Evolutionary conservation across 2,329 filamentous ascomycete species (phyloP).

Genomic region (Periconia macrospinosa): DNA sequence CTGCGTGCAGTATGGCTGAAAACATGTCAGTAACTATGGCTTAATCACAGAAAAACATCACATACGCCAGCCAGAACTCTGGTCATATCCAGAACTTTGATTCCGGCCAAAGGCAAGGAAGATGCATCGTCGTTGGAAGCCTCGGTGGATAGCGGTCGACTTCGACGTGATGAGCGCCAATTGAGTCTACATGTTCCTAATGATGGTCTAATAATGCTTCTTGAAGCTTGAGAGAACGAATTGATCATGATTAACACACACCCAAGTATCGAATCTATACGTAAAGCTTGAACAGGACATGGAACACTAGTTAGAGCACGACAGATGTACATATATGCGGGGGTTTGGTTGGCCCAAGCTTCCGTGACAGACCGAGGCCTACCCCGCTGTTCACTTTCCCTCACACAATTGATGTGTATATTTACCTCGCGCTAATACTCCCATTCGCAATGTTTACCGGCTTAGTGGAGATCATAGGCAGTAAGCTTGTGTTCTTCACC

Average conservation of each 20-base stretch:
- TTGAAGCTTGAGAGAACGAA: slow-evolving; percentile 17
- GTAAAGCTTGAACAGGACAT: not conserved
- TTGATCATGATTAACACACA: slow-evolving; percentile 15
- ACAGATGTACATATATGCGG: not conserved
- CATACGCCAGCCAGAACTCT: slow-evolving; percentile 89
- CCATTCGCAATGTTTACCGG: slow-evolving; percentile 82
- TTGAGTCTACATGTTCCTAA: slow-evolving; percentile 5
- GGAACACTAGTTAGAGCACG: not conserved
- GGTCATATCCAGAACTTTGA: slow-evolving; percentile 94
- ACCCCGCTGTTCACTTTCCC: slow-evolving; percentile 19
- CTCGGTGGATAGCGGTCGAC: slow-evolving; percentile 48
- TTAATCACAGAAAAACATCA: slow-evolving; percentile 14
- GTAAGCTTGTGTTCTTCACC: slow-evolving; percentile 54
- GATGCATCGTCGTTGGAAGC: slow-evolving; percentile 41
- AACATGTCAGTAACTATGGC: slow-evolving; percentile 17
- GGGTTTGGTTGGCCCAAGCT: slow-evolving; percentile 15
- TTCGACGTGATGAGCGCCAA: slow-evolving; percentile 9
- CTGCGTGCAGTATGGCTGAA: slow-evolving; percentile 92
- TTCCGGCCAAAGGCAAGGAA: slow-evolving; percentile 75
- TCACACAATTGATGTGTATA: slow-evolving; percentile 1
- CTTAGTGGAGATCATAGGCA: slow-evolving; percentile 68
- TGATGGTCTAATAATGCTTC: slow-evolving; percentile 9
- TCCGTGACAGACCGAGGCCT: slow-evolving; percentile 18
- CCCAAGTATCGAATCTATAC: not conserved
- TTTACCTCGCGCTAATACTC: slow-evolving; percentile 10